phyloP scores from a whole-genome alignment of 2,329 filamentous ascomycete species.

The Paraconiothyrium sp. region DNA sequence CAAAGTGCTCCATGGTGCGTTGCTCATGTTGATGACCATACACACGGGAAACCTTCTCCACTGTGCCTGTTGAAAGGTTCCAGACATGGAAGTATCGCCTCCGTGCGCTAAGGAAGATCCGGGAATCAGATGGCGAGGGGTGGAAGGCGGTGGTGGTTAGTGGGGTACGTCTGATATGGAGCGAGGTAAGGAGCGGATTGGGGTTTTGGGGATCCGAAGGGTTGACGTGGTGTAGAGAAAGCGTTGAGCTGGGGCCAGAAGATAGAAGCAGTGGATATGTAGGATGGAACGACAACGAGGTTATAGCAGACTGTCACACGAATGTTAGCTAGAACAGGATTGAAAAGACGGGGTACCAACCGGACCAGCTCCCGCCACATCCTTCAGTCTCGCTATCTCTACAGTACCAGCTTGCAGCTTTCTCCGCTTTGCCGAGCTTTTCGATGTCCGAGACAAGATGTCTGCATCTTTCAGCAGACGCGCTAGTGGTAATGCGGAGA shows the following conservation, averaged over 20 bases:
- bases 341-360: slow-evolving; percentile 50
- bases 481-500: slow-evolving; percentile 80
- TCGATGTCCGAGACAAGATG: slow-evolving; percentile 67
- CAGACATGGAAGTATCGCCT: slow-evolving; percentile 94
- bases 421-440: slow-evolving; percentile 65
- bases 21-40: slow-evolving; percentile 83
- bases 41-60: slow-evolving; percentile 83
- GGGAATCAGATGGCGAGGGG: slow-evolving; percentile 71
- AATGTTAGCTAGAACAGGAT: slow-evolving; percentile 24
- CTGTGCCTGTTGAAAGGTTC: slow-evolving; percentile 81
- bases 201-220: slow-evolving; percentile 74
- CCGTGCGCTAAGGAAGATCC: slow-evolving; percentile 88
- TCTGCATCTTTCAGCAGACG: slow-evolving; percentile 79
- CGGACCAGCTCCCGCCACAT: slow-evolving; percentile 80
- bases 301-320: slow-evolving; percentile 70
- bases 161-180: slow-evolving; percentile 86
- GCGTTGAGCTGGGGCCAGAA: slow-evolving; percentile 82
- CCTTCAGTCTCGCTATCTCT: slow-evolving; percentile 88
- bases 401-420: slow-evolving; percentile 87
- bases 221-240: slow-evolving; percentile 89
- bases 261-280: slow-evolving; percentile 88
- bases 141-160: slow-evolving; percentile 85
- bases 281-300: slow-evolving; percentile 89
- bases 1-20: slow-evolving; percentile 89
- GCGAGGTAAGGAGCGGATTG: slow-evolving; percentile 88